phyloP scores from a whole-genome alignment of 257 asterid species.

The Jasminum sambac region DNA sequence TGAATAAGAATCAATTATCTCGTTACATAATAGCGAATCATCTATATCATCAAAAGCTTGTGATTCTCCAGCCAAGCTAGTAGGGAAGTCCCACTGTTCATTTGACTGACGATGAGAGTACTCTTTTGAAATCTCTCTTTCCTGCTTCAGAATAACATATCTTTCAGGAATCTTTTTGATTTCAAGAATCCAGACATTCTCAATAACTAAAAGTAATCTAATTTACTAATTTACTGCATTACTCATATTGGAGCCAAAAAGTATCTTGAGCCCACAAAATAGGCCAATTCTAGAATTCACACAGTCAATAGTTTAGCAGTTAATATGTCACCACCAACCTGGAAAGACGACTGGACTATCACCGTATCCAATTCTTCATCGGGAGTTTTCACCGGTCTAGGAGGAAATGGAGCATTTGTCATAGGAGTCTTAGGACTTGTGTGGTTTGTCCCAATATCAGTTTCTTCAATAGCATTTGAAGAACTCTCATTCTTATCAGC shows the following conservation, averaged over 20 bases:
- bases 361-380: constrained; percentile 24
- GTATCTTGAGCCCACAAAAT: background rate
- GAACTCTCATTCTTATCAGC: constrained; percentile 28
- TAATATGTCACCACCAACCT: constrained; percentile 44
- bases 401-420: constrained; percentile 57
- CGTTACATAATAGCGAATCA: constrained; percentile 48
- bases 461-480: constrained; percentile 39
- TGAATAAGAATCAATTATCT: constrained; percentile 31
- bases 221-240: background rate
- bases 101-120: constrained; percentile 28
- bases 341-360: constrained; percentile 25
- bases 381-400: constrained; percentile 55
- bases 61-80: constrained; percentile 44
- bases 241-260: background rate
- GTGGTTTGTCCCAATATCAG: constrained; percentile 36
- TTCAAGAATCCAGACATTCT: background rate
- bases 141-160: constrained; percentile 38
- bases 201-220: background rate
- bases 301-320: background rate
- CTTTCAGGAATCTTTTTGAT: background rate
- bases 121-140: constrained; percentile 32
- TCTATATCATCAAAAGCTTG: constrained; percentile 37
- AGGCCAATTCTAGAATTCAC: background rate
- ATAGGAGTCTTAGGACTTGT: constrained; percentile 73
- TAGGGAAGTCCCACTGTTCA: constrained; percentile 33